Percentiles rank a stretch among this genome's conserved stretches.
phyloP scores from a whole-genome alignment of 768 basidiomycete genomes.

The Psilocybe subaeruginosa region DNA sequence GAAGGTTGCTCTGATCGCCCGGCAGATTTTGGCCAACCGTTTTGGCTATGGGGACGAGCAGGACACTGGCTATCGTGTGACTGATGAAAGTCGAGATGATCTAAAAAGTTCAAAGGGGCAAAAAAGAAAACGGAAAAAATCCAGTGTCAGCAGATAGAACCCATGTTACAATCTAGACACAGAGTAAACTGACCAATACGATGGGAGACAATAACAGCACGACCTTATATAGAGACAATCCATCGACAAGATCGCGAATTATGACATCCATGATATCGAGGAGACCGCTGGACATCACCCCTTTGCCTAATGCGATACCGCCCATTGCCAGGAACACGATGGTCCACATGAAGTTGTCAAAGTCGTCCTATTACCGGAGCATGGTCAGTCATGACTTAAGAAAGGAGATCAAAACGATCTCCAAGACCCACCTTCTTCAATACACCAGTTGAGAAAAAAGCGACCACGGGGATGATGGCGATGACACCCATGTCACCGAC shows the following conservation, averaged over 20 bases:
- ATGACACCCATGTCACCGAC: slow-evolving; percentile 99
- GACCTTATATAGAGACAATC: slow-evolving; percentile 66
- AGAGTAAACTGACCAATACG: slow-evolving; percentile 59
- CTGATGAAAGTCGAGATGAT: slow-evolving; percentile 94
- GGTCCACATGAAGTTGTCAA: slow-evolving; percentile 92
- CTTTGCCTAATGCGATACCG: slow-evolving; percentile 94
- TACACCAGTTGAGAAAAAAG: slow-evolving; percentile 93
- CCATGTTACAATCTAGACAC: neutral
- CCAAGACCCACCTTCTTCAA: slow-evolving; percentile 76
- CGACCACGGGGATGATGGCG: slow-evolving; percentile 89
- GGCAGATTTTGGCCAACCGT: slow-evolving; percentile 84
- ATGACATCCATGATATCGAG: slow-evolving; percentile 73
- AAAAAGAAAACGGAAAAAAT: slow-evolving; percentile 45
- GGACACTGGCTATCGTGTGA: slow-evolving; percentile 94
- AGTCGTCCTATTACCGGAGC: slow-evolving; percentile 70
- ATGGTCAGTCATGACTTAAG: slow-evolving; percentile 7
- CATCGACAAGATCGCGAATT: slow-evolving; percentile 63
- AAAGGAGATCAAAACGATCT: slow-evolving; percentile 8
- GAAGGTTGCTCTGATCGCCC: slow-evolving; percentile 70
- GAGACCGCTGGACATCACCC: slow-evolving; percentile 88
- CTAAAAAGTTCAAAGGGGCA: slow-evolving; percentile 40
- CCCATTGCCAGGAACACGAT: slow-evolving; percentile 98
- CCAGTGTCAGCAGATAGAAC: slow-evolving; percentile 5
- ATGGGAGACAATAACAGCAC: slow-evolving; percentile 70
- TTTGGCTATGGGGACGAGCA: slow-evolving; percentile 95